Conservation (phyloP, 257 asterid genomes). For the Ilex aquifolium region DNA sequence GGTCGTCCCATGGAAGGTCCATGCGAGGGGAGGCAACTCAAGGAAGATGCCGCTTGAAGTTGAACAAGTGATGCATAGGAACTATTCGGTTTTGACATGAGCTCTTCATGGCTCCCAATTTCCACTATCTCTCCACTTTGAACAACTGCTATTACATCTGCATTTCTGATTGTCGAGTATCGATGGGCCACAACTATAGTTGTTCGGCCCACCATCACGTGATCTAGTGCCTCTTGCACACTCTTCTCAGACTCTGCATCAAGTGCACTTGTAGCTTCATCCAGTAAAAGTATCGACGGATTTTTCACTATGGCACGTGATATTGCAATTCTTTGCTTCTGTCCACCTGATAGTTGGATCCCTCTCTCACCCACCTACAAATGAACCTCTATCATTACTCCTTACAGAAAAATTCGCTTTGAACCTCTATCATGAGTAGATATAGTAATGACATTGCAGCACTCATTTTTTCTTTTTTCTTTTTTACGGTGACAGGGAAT, state of each 20-base stretch:
- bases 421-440: too few species aligned
- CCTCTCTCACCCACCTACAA: conserved; percentile 98
- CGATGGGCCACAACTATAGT: conserved; percentile 90
- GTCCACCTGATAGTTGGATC: conserved; percentile 95
- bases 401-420: not conserved
- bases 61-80: conserved; percentile 86
- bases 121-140: conserved; percentile 76
- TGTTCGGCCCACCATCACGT: conserved; percentile 91
- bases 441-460: too few species aligned
- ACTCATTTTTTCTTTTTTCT: too few species aligned
- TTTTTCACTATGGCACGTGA: conserved; percentile 89
- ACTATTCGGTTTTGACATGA: conserved; percentile 65
- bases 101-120: conserved; percentile 89
- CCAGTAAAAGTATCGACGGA: conserved; percentile 80
- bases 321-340: conserved; percentile 89
- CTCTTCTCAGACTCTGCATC: conserved; percentile 94
- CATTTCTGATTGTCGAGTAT: conserved; percentile 82
- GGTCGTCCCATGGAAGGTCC: conserved; percentile 55
- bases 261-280: conserved; percentile 97
- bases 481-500: too few species aligned
- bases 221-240: conserved; percentile 97
- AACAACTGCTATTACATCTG: conserved; percentile 81
- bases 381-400: not conserved
- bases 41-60: conserved; percentile 70
- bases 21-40: conserved; percentile 60